These are phyloP conservation scores for Albizia julibrissin DNA, from an alignment of 306 rosid species.

Conservation along the genomic window DNA sequence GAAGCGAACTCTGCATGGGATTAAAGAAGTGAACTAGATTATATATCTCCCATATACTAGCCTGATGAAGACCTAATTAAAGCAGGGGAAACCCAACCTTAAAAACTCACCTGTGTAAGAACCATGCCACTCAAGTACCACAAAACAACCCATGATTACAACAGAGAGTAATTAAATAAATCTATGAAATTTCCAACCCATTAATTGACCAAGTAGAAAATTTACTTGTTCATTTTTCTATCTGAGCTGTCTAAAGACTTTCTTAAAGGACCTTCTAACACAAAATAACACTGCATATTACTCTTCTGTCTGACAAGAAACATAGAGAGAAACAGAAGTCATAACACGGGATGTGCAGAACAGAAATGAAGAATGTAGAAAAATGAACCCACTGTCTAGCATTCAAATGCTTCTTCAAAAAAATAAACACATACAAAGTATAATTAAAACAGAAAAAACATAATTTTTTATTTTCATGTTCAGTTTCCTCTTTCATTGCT, in stretches of 20 bases:
- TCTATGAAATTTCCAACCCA: not conserved
- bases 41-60: slow-evolving; percentile 6
- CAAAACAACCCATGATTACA: not conserved
- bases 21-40: slow-evolving; percentile 23
- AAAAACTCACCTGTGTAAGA: not conserved
- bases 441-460: not conserved
- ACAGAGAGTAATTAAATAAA: not conserved
- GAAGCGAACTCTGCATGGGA: slow-evolving; percentile 80
- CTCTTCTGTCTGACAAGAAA: too few species aligned
- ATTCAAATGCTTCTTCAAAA: not conserved
- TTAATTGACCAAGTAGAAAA: not conserved
- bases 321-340: not conserved
- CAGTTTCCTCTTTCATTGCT: not conserved
- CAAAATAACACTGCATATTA: not conserved
- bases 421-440: not conserved
- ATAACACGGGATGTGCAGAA: not conserved
- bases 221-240: not conserved
- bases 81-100: not conserved
- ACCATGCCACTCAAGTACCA: not conserved
- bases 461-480: not conserved
- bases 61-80: not conserved
- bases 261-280: not conserved
- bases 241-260: not conserved
- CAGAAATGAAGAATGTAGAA: not conserved
- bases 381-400: not conserved